Evolutionary conservation across 768 basidiomycete species (phyloP).

Genomic region (Leccinellum rugosiceps): DNA sequence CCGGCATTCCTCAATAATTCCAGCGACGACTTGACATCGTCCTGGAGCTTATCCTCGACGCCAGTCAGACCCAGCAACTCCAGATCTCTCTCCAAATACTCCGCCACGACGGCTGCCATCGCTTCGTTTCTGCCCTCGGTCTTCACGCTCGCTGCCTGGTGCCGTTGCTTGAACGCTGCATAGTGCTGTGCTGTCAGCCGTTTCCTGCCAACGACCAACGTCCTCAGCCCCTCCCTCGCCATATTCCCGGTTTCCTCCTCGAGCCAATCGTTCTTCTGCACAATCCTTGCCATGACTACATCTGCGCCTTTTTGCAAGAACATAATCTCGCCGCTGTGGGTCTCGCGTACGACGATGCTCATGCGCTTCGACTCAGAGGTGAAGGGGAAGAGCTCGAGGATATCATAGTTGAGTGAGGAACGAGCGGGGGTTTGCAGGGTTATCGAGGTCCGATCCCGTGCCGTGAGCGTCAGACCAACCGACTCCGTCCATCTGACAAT

Average conservation of each 20-base stretch:
- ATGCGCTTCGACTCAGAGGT: slow-evolving; percentile 99
- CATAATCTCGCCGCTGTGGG: slow-evolving; percentile 67
- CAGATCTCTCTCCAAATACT: slow-evolving; percentile 82
- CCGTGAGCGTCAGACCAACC: slow-evolving; percentile 84
- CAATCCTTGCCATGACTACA: slow-evolving; percentile 95
- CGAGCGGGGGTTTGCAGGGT: slow-evolving; percentile 74
- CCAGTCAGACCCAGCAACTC: slow-evolving; percentile 93
- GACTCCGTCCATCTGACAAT: slow-evolving; percentile 98
- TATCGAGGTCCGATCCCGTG: slow-evolving; percentile 89
- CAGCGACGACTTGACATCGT: slow-evolving; percentile 91
- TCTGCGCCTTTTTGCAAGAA: slow-evolving; percentile 98
- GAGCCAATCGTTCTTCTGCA: slow-evolving; percentile 96
- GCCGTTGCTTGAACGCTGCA: slow-evolving; percentile 62
- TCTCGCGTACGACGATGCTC: slow-evolving; percentile 93
- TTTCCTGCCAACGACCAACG: slow-evolving; percentile 89
- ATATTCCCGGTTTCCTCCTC: slow-evolving; percentile 99
- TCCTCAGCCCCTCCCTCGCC: slow-evolving; percentile 94
- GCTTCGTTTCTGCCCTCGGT: slow-evolving; percentile 81
- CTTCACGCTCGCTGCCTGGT: slow-evolving; percentile 76
- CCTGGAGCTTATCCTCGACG: slow-evolving; percentile 98
- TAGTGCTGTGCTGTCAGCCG: slow-evolving; percentile 67
- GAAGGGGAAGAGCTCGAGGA: slow-evolving; percentile 96
- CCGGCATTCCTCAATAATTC: slow-evolving; percentile 94
- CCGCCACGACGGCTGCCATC: slow-evolving; percentile 68
- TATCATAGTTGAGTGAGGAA: slow-evolving; percentile 64